Evolutionary conservation across 257 asterid species (phyloP).

Genomic region (Mentha longifolia): DNA sequence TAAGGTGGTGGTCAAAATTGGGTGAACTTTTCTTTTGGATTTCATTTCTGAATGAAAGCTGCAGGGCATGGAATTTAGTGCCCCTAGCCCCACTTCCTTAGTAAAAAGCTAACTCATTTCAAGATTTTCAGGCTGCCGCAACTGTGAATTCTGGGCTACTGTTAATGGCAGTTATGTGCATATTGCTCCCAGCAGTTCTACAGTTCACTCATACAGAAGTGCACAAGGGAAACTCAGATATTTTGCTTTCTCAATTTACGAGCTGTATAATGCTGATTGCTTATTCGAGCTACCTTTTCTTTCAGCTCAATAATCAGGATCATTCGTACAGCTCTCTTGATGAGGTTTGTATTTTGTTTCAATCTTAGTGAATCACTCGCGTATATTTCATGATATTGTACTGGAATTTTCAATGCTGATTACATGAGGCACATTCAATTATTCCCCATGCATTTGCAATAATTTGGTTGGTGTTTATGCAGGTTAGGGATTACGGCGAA

Average conservation of each 20-base stretch:
- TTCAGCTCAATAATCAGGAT: conserved; percentile 86
- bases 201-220: conserved; percentile 89
- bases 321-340: conserved; percentile 54
- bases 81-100: not conserved
- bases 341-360: conserved; percentile 51
- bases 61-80: not conserved
- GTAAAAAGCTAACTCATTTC: conserved; percentile 36
- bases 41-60: too few relatives aligned
- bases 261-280: conserved; percentile 95
- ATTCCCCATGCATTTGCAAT: conserved; percentile 10
- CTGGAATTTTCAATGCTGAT: too few relatives aligned
- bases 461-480: conserved; percentile 31
- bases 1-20: too few relatives aligned
- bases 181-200: conserved; percentile 90
- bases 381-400: not conserved
- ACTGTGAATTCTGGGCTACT: conserved; percentile 86
- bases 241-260: conserved; percentile 91
- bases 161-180: conserved; percentile 98
- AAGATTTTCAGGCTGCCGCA: conserved; percentile 82
- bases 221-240: conserved; percentile 84
- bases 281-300: conserved; percentile 88
- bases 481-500: conserved; percentile 60
- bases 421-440: not conserved
- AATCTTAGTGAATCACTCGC: not conserved
- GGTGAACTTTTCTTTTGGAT: too few relatives aligned